phyloP scores from a whole-genome alignment of 2,329 filamentous ascomycete genomes.

The Penicillium paneum region DNA sequence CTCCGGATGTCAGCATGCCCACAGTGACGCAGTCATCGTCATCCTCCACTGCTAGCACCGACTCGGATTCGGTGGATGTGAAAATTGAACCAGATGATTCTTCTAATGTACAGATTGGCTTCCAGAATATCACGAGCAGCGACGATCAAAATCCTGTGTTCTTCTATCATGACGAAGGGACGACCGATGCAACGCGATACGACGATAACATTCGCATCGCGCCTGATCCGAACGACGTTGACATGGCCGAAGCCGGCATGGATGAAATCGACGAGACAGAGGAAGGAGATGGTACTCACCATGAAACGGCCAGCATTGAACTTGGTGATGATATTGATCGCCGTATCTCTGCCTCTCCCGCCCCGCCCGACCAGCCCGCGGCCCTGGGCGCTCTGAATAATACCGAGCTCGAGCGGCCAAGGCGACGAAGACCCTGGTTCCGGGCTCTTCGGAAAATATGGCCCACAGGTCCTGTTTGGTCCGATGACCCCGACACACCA shows the following conservation, averaged over 20 bases:
- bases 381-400: slow-evolving; percentile 3
- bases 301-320: slow-evolving; percentile 39
- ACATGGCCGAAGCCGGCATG: neutral
- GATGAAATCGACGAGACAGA: slow-evolving; percentile 12
- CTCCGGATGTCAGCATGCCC: neutral
- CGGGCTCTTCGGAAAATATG: slow-evolving; percentile 25
- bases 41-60: neutral
- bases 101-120: neutral
- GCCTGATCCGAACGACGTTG: neutral
- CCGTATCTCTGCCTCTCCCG: neutral
- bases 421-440: slow-evolving; percentile 28
- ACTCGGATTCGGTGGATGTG: neutral
- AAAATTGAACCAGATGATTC: neutral
- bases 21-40: neutral
- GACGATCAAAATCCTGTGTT: neutral
- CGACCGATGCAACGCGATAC: neutral
- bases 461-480: slow-evolving; percentile 28
- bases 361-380: neutral
- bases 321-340: slow-evolving; percentile 30
- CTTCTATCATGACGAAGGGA: neutral
- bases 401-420: slow-evolving; percentile 2
- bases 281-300: slow-evolving; percentile 18
- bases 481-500: slow-evolving; percentile 35
- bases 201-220: neutral
- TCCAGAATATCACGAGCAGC: neutral